Evolutionary conservation across 2,329 filamentous ascomycete species (phyloP), one percentile per base, ranked within the genome.

Genomic region (Penicillium brevicompactum): DNA sequence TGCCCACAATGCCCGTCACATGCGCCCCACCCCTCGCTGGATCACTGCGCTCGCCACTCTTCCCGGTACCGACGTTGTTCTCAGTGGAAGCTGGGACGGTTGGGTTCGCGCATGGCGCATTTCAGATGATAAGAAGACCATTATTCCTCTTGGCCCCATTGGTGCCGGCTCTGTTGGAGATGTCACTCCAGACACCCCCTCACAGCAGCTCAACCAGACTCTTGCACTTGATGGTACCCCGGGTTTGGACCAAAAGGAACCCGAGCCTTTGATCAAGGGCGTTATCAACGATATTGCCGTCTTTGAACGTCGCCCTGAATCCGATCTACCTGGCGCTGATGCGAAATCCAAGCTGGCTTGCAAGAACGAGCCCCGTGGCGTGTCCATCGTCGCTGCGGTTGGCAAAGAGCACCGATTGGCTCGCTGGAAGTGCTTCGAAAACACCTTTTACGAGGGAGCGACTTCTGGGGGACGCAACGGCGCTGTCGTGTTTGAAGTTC

Each of bases 31-130:
- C 56, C 90, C 94, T 4, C 83, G 93, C 69, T 95, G 90, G 83
- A 94, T 99, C 72, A 99, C 94, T 1, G 92, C 93, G 5, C 79
- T 99, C 42, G 82, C 87, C 46, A 89, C 91, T 0, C 82, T 99
- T 46, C 93, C 94, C 0, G 97, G 92, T 72, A 93, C 91, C 5
- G 92, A 99, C 68, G 79, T 96, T 48, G 85, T 99, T 53, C 80
- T 99, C 48, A 95, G 87, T 62, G 94, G 93, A 31, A 96, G 91
- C 74, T 99, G 93, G 92, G 94, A 96, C 70, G 94, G 94, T 2
- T 87, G 85, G 73, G 82, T 99, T 55, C 83, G 93, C 47, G 88
- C 88, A 5, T 99, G 94, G 94, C 86, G 83, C 57, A 81, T 99
- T 18, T 89, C 87, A 50, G 85, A 90, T 41, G 93, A 97, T 71